Evolutionary conservation across 1,284 basidiomycete species (phyloP).

Genomic region (Chondrostereum purpureum): DNA sequence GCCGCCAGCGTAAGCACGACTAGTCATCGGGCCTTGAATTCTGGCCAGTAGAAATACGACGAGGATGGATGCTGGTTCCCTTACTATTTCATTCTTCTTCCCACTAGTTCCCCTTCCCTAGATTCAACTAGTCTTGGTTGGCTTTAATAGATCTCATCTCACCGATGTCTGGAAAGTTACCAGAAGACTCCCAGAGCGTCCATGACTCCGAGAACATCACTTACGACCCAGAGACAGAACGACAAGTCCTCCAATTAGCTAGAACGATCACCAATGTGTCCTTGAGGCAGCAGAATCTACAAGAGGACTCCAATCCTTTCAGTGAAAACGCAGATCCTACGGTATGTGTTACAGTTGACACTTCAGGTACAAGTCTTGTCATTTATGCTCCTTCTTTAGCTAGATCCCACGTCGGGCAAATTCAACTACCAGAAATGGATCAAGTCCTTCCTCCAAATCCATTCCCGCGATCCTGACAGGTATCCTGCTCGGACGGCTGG

Average conservation of each 20-base stretch:
- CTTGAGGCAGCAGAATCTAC: neutral
- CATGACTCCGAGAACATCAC: neutral
- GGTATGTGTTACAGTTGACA: too few relatives aligned
- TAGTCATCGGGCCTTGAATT: too few relatives aligned
- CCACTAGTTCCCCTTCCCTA: too few relatives aligned
- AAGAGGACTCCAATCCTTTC: neutral
- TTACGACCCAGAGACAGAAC: neutral
- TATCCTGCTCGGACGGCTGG: constrained; percentile 27
- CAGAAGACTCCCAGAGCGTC: neutral
- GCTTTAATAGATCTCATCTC: too few relatives aligned
- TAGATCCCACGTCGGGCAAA: constrained; percentile 31
- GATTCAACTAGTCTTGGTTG: too few relatives aligned
- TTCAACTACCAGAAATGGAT: constrained; percentile 33
- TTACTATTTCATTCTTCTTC: too few relatives aligned
- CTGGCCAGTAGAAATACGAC: too few relatives aligned
- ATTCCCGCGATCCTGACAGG: constrained; percentile 19
- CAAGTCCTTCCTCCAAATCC: constrained; percentile 20
- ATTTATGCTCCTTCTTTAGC: constrained; percentile 11
- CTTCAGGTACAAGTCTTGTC: neutral
- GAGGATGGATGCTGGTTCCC: too few relatives aligned
- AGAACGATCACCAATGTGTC: neutral
- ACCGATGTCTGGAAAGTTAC: neutral
- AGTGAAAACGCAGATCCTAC: neutral
- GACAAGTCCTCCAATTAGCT: neutral
- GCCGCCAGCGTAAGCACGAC: too few relatives aligned